Evolutionary conservation across 2,329 filamentous ascomycete genomes (phyloP).

Genomic region (Pseudogymnoascus sp.): DNA sequence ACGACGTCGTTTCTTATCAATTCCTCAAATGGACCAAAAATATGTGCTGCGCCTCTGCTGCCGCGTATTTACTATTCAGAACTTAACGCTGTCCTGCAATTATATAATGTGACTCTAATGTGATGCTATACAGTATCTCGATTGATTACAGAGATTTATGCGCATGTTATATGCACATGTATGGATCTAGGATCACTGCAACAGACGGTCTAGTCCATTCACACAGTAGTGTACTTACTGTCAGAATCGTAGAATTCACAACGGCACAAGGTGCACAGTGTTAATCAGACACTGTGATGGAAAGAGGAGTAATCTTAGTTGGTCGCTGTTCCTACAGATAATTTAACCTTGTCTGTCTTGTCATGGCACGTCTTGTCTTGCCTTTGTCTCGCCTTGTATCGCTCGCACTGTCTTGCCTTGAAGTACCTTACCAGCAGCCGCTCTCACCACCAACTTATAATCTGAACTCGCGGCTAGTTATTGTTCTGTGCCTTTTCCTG

Average conservation of each 20-base stretch:
- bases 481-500: neutral
- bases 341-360: neutral
- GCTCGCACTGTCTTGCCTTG: neutral
- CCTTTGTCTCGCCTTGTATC: neutral
- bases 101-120: neutral
- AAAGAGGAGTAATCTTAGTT: neutral
- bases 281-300: neutral
- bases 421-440: neutral
- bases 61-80: neutral
- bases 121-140: neutral
- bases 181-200: neutral
- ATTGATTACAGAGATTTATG: neutral
- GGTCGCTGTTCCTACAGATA: neutral
- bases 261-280: neutral
- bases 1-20: neutral
- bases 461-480: neutral
- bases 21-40: neutral
- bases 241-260: neutral
- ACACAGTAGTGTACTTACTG: neutral
- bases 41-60: neutral
- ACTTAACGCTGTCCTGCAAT: neutral
- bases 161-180: neutral
- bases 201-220: slow-evolving; percentile 1
- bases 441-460: neutral
- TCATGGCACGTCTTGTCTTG: neutral